Evolutionary conservation across 805 yeast species (phyloP), one percentile per base, ranked within the genome.

Genomic region (Candida alai): DNA sequence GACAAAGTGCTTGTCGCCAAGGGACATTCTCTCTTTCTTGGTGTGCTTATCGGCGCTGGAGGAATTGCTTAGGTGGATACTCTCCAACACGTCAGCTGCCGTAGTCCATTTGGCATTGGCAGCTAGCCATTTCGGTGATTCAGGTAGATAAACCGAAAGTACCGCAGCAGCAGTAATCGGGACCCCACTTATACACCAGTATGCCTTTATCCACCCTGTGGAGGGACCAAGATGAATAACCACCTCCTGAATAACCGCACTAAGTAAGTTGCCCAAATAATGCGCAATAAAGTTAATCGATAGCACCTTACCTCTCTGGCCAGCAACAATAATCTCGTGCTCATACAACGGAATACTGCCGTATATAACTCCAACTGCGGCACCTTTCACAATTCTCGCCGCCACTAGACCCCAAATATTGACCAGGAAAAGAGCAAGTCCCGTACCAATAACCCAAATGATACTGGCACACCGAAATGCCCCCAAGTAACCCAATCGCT

Each of bases 21-120:
- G 35, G 27, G 24, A 16, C 34, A 22, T 24, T 34, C 36, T 26
- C 19, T 39, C 32, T 9, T 31, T 23, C 6, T 30, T 28, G 16
- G 30, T 27, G 38, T 28, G 40, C 56, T 42, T 2, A 41, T 42
- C 32, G 12, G 16, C 14, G 19, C 23, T 13, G 12, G 23, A 20
- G 5, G 23, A n/a, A 19, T 35, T 34, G 14, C 25, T 32, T 8
- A 21, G 17, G 19, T 35, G 36, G 21, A 37, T 40, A 21, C 35
- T 34, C 18, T 34, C 29, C 21, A 40, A 32, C 11, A 37, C 35
- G 25, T 37, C 37, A 6, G 65, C 56, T 10, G 73, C 71, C 30
- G 60, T 54, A 2, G 37, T 36, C 68, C 71, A 70, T 30, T 44
- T 47, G 2, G 56, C 47, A 30, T 49, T 52, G 1, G 59, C 44